Evolutionary conservation across 2,329 filamentous ascomycete genomes (phyloP).

Genomic region (Trichoderma asperellum): DNA sequence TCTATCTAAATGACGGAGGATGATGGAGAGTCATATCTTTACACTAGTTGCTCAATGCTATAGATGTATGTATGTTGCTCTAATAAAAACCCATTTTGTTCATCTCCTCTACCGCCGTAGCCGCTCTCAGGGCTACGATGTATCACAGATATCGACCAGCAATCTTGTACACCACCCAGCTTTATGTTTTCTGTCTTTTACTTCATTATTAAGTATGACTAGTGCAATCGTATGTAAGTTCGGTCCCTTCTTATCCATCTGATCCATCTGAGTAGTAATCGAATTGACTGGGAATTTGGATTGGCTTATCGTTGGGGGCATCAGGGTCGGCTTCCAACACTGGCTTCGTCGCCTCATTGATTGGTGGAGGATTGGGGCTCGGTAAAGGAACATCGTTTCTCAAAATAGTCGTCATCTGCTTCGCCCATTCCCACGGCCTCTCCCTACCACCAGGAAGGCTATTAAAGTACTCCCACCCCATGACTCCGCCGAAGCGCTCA

Average conservation of each 20-base stretch:
- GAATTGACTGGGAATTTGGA: conserved; percentile 39
- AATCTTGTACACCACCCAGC: neutral
- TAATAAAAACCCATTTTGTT: conserved; percentile 20
- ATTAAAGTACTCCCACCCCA: conserved; percentile 97
- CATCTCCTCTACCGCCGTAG: neutral
- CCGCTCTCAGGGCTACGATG: neutral
- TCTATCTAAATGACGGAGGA: conserved; percentile 27
- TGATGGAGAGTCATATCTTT: conserved; percentile 26
- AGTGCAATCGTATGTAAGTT: neutral
- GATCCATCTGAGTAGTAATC: conserved; percentile 43
- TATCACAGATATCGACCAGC: neutral
- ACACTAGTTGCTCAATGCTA: conserved; percentile 29
- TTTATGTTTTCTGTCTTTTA: neutral
- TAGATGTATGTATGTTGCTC: conserved; percentile 29
- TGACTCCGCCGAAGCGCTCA: conserved; percentile 78
- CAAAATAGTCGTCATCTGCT: conserved; percentile 60
- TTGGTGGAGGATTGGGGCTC: neutral
- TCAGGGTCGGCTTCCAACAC: conserved; percentile 37
- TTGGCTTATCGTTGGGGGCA: conserved; percentile 34
- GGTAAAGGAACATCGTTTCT: conserved; percentile 38
- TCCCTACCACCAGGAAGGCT: conserved; percentile 65
- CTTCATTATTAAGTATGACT: neutral
- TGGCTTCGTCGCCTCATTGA: neutral
- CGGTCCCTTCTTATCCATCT: neutral
- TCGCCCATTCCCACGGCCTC: conserved; percentile 78